Conservation (phyloP, 2,329 filamentous ascomycete species). For the Paraconiothyrium sp. region DNA sequence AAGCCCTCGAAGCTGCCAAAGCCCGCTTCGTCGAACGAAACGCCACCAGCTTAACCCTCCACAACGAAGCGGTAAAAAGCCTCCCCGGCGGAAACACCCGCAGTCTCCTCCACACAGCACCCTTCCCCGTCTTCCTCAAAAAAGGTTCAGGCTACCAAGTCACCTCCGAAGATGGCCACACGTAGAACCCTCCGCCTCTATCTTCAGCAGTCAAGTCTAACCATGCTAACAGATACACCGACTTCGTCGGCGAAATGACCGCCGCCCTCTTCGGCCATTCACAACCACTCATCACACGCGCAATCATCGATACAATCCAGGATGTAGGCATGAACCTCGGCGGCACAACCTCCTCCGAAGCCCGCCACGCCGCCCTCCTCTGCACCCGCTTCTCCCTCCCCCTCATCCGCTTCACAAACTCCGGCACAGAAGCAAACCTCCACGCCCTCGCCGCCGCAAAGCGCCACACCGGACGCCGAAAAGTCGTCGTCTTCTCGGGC, state of each 20-base stretch:
- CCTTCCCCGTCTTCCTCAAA: slow-evolving; percentile 49
- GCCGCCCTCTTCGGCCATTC: slow-evolving; percentile 42
- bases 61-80: slow-evolving; percentile 39
- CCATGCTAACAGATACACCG: slow-evolving; percentile 49
- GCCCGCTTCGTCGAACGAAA: slow-evolving; percentile 30
- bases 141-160: slow-evolving; percentile 38
- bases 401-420: slow-evolving; percentile 40
- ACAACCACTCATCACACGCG: slow-evolving; percentile 35
- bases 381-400: slow-evolving; percentile 35
- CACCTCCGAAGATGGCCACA: slow-evolving; percentile 42
- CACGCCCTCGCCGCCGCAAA: slow-evolving; percentile 53
- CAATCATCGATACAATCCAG: slow-evolving; percentile 33
- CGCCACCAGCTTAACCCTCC: slow-evolving; percentile 33
- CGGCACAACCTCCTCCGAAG: slow-evolving; percentile 33
- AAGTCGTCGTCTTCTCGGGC: slow-evolving; percentile 58
- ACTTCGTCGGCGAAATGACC: slow-evolving; percentile 41
- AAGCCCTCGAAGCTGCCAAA: slow-evolving; percentile 33
- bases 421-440: slow-evolving; percentile 41
- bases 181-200: slow-evolving; percentile 11
- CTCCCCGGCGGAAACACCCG: slow-evolving; percentile 53
- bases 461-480: slow-evolving; percentile 54
- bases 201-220: slow-evolving; percentile 18
- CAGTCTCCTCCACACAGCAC: slow-evolving; percentile 46
- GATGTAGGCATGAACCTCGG: slow-evolving; percentile 47
- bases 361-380: slow-evolving; percentile 30